A percentile compares a stretch with the other conserved stretches of the same genome.
Evolutionary conservation across 1,284 basidiomycete species (phyloP).

Genomic region (Vanrija sp.): DNA sequence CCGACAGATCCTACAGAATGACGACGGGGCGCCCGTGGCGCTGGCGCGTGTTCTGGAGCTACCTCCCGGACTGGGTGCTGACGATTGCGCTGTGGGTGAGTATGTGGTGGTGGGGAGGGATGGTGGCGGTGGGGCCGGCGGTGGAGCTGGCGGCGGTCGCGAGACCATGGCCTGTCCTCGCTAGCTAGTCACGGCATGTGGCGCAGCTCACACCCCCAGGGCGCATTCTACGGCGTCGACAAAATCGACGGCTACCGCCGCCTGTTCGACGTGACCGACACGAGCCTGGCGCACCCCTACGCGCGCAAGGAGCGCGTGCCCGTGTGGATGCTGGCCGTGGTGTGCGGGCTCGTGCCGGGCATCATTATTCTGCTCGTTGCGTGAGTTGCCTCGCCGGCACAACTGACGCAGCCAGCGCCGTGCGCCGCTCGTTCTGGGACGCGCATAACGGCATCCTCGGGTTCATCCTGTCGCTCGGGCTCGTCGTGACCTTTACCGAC

Average conservation of each 20-base stretch:
- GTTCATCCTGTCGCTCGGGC: constrained; percentile 31
- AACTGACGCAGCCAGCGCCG: constrained; percentile 39
- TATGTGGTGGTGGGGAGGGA: background rate
- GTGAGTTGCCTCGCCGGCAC: constrained; percentile 17
- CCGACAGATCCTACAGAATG: no score
- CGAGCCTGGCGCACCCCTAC: constrained; percentile 63
- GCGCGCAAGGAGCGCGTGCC: constrained; percentile 80
- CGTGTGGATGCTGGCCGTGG: constrained; percentile 63
- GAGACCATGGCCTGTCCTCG: background rate
- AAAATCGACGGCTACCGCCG: constrained; percentile 75
- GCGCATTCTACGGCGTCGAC: constrained; percentile 68
- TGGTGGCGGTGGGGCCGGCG: background rate
- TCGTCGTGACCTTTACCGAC: constrained; percentile 66
- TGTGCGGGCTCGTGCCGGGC: constrained; percentile 65
- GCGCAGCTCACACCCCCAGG: constrained; percentile 26
- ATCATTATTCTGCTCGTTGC: constrained; percentile 67
- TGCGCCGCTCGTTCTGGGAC: constrained; percentile 80
- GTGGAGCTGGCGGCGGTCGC: background rate
- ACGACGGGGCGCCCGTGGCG: no score
- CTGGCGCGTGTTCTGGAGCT: constrained; percentile 35
- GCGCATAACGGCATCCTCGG: constrained; percentile 76
- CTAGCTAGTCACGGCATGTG: no score
- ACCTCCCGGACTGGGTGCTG: constrained; percentile 46
- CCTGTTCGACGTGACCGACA: constrained; percentile 74
- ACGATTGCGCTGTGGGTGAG: constrained; percentile 46